Evolutionary conservation across 345 rosid species (phyloP).

Genomic region (Anastatica hierochuntica): DNA sequence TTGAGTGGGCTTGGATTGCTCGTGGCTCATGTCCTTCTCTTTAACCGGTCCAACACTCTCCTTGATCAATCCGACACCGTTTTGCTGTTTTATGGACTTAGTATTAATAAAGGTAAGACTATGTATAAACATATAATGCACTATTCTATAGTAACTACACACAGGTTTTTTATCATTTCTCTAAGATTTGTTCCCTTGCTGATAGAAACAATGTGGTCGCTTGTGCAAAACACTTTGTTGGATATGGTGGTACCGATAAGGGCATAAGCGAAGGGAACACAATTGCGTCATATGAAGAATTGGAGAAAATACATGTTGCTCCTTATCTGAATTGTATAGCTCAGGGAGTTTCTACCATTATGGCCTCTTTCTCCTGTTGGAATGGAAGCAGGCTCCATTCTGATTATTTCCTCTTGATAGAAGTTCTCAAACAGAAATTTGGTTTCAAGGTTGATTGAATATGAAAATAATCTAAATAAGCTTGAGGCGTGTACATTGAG

Average conservation of each 20-base stretch:
- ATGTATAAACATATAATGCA: no score
- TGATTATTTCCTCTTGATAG: slow-evolving; percentile 56
- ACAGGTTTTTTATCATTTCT: no score
- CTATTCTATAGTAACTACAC: no score
- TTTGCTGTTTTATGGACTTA: no score
- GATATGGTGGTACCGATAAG: slow-evolving; percentile 76
- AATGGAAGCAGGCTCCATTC: slow-evolving; percentile 60
- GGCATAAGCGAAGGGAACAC: slow-evolving; percentile 79
- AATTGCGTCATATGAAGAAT: slow-evolving; percentile 38
- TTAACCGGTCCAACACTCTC: no score
- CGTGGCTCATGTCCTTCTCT: no score
- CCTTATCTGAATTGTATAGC: slow-evolving; percentile 45
- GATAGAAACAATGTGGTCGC: slow-evolving; percentile 68
- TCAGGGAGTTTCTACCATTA: slow-evolving; percentile 74
- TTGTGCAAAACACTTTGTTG: slow-evolving; percentile 86
- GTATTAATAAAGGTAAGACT: no score
- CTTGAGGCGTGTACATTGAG: not conserved
- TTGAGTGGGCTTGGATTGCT: no score
- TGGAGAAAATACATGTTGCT: slow-evolving; percentile 61
- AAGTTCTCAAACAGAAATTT: slow-evolving; percentile 59
- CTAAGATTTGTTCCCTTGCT: not conserved
- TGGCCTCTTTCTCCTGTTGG: slow-evolving; percentile 88
- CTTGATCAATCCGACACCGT: no score
- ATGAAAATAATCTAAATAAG: not conserved
- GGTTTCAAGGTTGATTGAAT: slow-evolving; percentile 55